phyloP scores from a whole-genome alignment of 2,329 filamentous ascomycete genomes.

The Talaromyces sp. region DNA sequence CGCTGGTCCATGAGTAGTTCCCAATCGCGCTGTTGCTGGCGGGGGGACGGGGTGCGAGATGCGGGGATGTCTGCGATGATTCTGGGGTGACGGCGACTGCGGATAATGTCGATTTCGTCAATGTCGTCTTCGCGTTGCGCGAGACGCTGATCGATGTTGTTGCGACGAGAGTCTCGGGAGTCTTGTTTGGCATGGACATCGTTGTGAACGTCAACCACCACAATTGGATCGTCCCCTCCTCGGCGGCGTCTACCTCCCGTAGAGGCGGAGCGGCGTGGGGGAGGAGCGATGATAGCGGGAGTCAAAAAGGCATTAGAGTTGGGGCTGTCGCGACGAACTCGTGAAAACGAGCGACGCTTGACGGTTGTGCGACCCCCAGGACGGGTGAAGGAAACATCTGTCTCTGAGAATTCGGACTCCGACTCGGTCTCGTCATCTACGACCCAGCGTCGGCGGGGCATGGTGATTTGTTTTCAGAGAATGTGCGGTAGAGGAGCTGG shows the following conservation, averaged over 20 bases:
- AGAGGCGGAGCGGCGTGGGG: conserved; percentile 34
- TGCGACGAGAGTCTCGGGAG: conserved; percentile 27
- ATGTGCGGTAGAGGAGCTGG: neutral
- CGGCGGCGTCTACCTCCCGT: conserved; percentile 31
- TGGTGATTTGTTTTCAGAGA: neutral
- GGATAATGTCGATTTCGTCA: conserved; percentile 18
- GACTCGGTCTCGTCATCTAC: conserved; percentile 5
- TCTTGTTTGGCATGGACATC: conserved; percentile 24
- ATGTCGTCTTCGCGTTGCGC: conserved; percentile 19
- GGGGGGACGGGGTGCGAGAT: conserved; percentile 21
- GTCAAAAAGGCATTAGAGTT: conserved; percentile 26
- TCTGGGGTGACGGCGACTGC: conserved; percentile 26
- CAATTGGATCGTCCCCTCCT: conserved; percentile 25
- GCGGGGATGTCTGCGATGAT: conserved; percentile 13
- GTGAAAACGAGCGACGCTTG: conserved; percentile 33
- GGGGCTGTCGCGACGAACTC: conserved; percentile 27
- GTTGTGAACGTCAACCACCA: conserved; percentile 37
- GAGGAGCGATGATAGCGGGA: conserved; percentile 24
- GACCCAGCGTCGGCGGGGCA: conserved; percentile 8
- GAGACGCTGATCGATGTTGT: conserved; percentile 25
- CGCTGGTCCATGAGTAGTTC: conserved; percentile 35
- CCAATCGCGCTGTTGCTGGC: conserved; percentile 28
- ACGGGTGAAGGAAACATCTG: conserved; percentile 31
- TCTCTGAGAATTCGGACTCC: conserved; percentile 27
- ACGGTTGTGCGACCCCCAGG: conserved; percentile 23